phyloP scores from a whole-genome alignment of 2,329 filamentous ascomycete species.

The Claviceps quebecensis region DNA sequence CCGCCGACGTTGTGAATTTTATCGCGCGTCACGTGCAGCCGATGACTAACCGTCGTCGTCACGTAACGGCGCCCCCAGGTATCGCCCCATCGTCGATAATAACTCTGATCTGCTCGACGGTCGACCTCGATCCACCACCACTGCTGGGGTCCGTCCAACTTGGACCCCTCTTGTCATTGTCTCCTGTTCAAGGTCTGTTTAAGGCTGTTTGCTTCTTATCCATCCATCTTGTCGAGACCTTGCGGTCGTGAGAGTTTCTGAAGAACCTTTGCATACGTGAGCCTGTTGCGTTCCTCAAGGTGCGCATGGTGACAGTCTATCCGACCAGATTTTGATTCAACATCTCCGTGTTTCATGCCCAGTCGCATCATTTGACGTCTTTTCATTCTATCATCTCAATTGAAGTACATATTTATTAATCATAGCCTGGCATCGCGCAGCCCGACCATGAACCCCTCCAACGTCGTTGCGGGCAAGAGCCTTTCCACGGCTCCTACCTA shows the following conservation, averaged over 20 bases:
- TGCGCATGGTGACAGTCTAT: slow-evolving; percentile 1
- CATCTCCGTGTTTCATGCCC: not conserved
- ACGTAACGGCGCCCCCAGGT: not conserved
- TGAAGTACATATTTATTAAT: not conserved
- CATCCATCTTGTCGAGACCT: too few relatives aligned
- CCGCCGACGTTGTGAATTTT: too few relatives aligned
- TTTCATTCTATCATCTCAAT: not conserved
- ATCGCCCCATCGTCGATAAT: not conserved
- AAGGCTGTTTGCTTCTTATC: not conserved
- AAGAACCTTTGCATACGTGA: not conserved
- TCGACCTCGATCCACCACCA: slow-evolving; percentile 5
- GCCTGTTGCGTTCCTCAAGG: not conserved
- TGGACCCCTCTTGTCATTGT: slow-evolving; percentile 6
- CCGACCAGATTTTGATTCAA: not conserved
- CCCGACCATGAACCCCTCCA: slow-evolving; percentile 21
- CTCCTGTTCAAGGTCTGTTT: not conserved
- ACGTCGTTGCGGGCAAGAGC: slow-evolving; percentile 33
- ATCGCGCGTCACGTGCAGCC: not conserved
- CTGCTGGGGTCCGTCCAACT: slow-evolving; percentile 7
- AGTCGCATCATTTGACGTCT: not conserved
- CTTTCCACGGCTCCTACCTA: slow-evolving; percentile 30
- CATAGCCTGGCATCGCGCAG: not conserved
- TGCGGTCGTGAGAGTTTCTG: not conserved
- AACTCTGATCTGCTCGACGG: not conserved
- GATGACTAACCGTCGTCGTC: slow-evolving; percentile 1